Conservation (phyloP, 257 asterid genomes). For the Plantago elongata region DNA sequence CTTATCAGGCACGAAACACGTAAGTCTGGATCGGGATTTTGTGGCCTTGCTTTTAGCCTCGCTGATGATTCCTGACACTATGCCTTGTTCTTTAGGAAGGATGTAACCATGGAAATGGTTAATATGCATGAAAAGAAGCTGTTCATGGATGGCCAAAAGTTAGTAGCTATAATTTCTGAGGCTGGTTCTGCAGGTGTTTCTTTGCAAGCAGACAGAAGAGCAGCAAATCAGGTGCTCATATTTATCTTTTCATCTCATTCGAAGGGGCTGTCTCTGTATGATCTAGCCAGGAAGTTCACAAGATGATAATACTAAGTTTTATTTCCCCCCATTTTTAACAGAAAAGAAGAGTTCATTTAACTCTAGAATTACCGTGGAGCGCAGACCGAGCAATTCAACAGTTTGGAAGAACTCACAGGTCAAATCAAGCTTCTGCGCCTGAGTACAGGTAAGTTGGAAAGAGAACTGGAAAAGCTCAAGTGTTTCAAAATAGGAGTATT, state of each 20-base stretch:
- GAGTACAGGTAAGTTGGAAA: slow-evolving; percentile 65
- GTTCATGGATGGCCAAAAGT: slow-evolving; percentile 91
- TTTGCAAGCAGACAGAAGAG: slow-evolving; percentile 98
- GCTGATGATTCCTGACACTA: slow-evolving; percentile 23
- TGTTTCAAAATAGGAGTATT: too few relatives aligned
- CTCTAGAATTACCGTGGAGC: slow-evolving; percentile 98
- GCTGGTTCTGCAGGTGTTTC: slow-evolving; percentile 99
- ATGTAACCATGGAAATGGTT: slow-evolving; percentile 96
- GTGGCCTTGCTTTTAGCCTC: slow-evolving; percentile 16
- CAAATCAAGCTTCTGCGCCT: slow-evolving; percentile 98
- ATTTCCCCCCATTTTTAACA: slow-evolving; percentile 28
- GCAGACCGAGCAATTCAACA: slow-evolving; percentile 99
- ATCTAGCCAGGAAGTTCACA: slow-evolving; percentile 16
- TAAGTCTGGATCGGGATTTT: slow-evolving; percentile 40
- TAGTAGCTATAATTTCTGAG: slow-evolving; percentile 92
- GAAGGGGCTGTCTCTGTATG: slow-evolving; percentile 12
- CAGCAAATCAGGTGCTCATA: slow-evolving; percentile 69
- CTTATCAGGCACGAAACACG: slow-evolving; percentile 96
- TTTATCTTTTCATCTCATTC: slow-evolving; percentile 15
- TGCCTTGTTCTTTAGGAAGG: slow-evolving; percentile 56
- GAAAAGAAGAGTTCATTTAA: slow-evolving; percentile 95
- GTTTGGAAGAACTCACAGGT: slow-evolving; percentile 98
- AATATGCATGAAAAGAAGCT: slow-evolving; percentile 96
- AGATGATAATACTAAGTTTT: slow-evolving; percentile 21
- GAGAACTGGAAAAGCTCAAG: too few relatives aligned